Evolutionary conservation across 2,329 filamentous ascomycete species (phyloP), one percentile per base, ranked within the genome.

Genomic region (Colletotrichum liaoningense): DNA sequence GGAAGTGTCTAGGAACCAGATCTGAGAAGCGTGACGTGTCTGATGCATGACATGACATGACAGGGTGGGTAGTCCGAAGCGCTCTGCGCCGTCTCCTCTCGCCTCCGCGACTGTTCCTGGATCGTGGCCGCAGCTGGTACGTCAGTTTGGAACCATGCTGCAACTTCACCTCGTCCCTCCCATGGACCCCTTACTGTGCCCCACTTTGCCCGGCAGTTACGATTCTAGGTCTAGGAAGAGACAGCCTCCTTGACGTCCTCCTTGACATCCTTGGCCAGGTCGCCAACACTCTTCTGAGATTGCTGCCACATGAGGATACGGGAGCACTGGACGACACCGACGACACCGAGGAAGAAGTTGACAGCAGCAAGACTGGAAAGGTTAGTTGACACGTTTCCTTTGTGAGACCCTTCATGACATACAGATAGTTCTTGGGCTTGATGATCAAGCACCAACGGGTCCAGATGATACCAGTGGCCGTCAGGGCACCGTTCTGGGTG

Each of bases 391-490:
- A 12, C 19, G 5, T 22, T 66, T 14, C 4, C 1, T 5, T 9
- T 6, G 14, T 8, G n/a, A 22, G 56, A 24, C 2, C 1, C 4
- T 22, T 14, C 1, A n/a, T 26, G 24, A 86, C 92, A 60, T 86
- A 95, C 93, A 98, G 93, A 80, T 95, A 86, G 88, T 99, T 99
- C 85, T 92, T 92, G 71, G 97, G 97, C 84, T 92, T 95, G 86
- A 99, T 99, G 84, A 99, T 93, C 82, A 98, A 89, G 89, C 97
- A 99, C 97, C 97, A 99, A 77, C 97, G 91, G 58, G 97, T 99
- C 97, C 97, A 99, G 89, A 99, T 99, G 77, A 93, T 85, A 77
- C 97, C 97, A 11, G 97, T 99, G 79, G 92, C 92, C 81, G 94
- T 97, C 78, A 99, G 90, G 73, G 97, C 96, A 63, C 88, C 88